Conservation (phyloP, 1,284 basidiomycete genomes). For the Malassezia arunalokei region DNA sequence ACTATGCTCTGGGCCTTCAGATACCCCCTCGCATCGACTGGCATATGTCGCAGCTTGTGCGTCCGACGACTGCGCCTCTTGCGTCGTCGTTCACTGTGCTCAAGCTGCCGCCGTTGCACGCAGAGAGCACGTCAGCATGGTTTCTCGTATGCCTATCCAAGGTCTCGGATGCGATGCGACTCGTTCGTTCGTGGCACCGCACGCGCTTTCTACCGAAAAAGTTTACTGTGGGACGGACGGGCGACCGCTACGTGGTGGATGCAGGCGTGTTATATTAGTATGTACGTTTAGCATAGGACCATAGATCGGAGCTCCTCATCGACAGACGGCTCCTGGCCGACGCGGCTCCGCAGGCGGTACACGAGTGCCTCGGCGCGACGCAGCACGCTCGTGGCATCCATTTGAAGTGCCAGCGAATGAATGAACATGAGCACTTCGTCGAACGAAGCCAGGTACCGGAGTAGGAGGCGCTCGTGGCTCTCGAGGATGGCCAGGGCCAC, state of each 20-base stretch:
- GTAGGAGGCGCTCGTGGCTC: slow-evolving; percentile 79
- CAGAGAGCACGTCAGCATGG: slow-evolving; percentile 18
- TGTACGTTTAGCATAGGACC: background rate
- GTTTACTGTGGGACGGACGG: slow-evolving; percentile 27
- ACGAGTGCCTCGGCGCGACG: slow-evolving; percentile 23
- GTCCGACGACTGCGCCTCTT: slow-evolving; percentile 7
- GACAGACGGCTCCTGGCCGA: background rate
- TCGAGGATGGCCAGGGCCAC: slow-evolving; percentile 85
- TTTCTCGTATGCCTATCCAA: slow-evolving; percentile 65
- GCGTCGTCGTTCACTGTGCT: slow-evolving; percentile 10
- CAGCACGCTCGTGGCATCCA: slow-evolving; percentile 18
- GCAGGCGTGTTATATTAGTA: slow-evolving; percentile 25
- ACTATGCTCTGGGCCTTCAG: slow-evolving; percentile 17
- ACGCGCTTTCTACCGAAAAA: slow-evolving; percentile 25
- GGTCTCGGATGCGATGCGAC: slow-evolving; percentile 48
- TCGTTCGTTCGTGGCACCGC: slow-evolving; percentile 31
- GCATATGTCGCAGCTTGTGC: background rate
- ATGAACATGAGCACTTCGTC: slow-evolving; percentile 46
- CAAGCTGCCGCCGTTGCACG: slow-evolving; percentile 7
- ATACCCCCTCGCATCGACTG: background rate
- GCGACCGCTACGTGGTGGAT: slow-evolving; percentile 23
- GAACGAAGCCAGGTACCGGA: slow-evolving; percentile 77
- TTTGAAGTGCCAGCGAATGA: slow-evolving; percentile 22
- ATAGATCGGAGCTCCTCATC: background rate
- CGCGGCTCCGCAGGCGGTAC: slow-evolving; percentile 11